These are phyloP conservation scores for Arthroderma sp. DNA, from an alignment of 2,329 filamentous ascomycete species.

Conservation along the genomic window DNA sequence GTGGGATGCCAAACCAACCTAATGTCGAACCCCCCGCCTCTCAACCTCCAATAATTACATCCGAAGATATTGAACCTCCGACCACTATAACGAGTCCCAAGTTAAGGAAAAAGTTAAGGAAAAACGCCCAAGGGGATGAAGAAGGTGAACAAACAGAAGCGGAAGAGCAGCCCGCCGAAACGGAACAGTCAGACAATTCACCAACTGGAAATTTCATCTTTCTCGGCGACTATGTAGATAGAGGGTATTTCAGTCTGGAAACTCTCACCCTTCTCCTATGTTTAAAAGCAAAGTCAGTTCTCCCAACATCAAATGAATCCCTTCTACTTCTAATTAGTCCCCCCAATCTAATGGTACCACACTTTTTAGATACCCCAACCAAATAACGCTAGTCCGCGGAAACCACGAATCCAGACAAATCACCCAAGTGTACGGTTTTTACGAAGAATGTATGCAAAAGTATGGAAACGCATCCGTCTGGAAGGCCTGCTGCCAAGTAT, in stretches of 20 bases:
- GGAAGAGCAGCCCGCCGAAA: background rate
- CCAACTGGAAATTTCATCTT: constrained; percentile 8
- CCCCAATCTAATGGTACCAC: background rate
- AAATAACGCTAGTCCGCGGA: constrained; percentile 95
- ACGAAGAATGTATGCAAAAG: constrained; percentile 96
- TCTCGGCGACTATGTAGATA: constrained; percentile 89
- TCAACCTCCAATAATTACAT: constrained; percentile 12
- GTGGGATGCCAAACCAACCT: constrained; percentile 96
- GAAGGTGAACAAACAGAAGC: background rate
- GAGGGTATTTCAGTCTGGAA: constrained; percentile 98
- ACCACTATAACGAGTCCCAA: constrained; percentile 9
- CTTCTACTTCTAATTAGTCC: background rate
- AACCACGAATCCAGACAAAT: constrained; percentile 99
- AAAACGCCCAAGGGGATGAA: background rate
- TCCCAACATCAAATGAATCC: background rate
- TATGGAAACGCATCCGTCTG: constrained; percentile 98
- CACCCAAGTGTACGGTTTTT: constrained; percentile 98
- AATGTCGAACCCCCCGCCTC: constrained; percentile 50
- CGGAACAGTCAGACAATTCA: background rate
- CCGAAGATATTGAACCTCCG: constrained; percentile 8
- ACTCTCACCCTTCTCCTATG: constrained; percentile 72
- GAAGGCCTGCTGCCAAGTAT: constrained; percentile 98
- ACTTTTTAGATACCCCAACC: constrained; percentile 94
- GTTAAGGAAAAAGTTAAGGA: constrained; percentile 4
- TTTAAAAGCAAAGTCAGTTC: constrained; percentile 15